phyloP scores from a whole-genome alignment of 805 yeast genomes.

The Candida ipomoeae region DNA sequence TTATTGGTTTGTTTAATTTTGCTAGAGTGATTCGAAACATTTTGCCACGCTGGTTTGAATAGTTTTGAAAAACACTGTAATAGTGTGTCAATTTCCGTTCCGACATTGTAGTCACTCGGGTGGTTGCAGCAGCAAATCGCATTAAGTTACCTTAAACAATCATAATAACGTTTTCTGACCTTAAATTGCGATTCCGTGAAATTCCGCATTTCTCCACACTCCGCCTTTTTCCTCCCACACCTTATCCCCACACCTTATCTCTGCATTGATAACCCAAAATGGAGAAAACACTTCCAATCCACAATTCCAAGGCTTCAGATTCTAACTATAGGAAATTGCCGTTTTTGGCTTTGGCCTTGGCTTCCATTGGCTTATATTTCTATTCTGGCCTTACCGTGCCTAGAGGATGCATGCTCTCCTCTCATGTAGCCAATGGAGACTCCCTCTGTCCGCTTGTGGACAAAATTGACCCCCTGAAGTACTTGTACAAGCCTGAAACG shows the following conservation, averaged over 20 bases:
- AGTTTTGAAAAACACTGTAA: too few species aligned
- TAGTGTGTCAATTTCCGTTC: too few species aligned
- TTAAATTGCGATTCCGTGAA: neutral
- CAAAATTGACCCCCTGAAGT: slow-evolving; percentile 26
- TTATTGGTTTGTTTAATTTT: too few species aligned
- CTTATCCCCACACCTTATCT: neutral
- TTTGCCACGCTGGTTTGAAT: too few species aligned
- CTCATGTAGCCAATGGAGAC: slow-evolving; percentile 22
- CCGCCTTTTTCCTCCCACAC: neutral
- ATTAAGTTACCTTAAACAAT: neutral
- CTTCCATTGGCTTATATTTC: neutral
- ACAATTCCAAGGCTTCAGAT: neutral
- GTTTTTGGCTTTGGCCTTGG: neutral
- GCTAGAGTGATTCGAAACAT: too few species aligned
- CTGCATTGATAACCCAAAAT: neutral
- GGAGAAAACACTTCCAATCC: slow-evolving; percentile 2
- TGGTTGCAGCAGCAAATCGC: neutral
- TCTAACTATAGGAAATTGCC: neutral
- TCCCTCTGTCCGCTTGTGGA: slow-evolving; percentile 33
- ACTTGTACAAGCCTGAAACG: slow-evolving; percentile 20
- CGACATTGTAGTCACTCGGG: too few species aligned
- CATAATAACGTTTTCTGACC: neutral
- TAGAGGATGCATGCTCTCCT: neutral
- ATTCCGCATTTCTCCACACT: slow-evolving; percentile 1
- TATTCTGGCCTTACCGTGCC: neutral